Evolutionary conservation across 2,329 filamentous ascomycete species (phyloP).

Genomic region (Neurospora sp.): DNA sequence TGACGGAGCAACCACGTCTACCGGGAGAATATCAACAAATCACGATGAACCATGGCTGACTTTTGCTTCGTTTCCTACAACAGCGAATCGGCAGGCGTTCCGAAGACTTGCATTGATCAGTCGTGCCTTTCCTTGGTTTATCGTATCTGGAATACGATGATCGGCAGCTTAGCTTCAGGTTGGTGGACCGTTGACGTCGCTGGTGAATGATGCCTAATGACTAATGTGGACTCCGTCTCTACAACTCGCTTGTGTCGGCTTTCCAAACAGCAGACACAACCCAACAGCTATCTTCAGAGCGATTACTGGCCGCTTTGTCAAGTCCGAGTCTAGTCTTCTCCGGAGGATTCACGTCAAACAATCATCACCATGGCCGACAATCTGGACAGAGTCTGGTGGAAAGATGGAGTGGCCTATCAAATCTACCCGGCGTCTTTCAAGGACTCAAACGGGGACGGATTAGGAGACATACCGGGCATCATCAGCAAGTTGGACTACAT

Average conservation of each 20-base stretch:
- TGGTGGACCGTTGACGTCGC: background rate
- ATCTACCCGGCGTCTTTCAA: constrained; percentile 49
- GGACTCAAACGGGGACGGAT: constrained; percentile 43
- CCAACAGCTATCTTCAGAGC: background rate
- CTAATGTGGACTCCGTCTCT: background rate
- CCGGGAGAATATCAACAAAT: background rate
- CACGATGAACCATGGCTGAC: background rate
- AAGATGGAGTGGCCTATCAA: constrained; percentile 44
- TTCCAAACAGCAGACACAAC: background rate
- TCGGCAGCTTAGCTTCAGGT: background rate
- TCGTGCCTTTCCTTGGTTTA: background rate
- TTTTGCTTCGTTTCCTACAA: background rate
- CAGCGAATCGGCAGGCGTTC: background rate
- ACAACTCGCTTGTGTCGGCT: background rate
- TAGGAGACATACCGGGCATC: constrained; percentile 44
- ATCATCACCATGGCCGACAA: constrained; percentile 3
- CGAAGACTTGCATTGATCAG: background rate
- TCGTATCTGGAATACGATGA: background rate
- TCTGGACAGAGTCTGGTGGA: constrained; percentile 37
- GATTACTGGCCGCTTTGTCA: background rate
- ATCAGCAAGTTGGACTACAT: constrained; percentile 44
- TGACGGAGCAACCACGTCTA: background rate
- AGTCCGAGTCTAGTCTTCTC: background rate
- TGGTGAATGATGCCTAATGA: background rate
- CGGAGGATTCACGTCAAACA: background rate